Base-by-base conservation (phyloP, 108 stramenopile species). In the Cylindrotheca closterium region DNA sequence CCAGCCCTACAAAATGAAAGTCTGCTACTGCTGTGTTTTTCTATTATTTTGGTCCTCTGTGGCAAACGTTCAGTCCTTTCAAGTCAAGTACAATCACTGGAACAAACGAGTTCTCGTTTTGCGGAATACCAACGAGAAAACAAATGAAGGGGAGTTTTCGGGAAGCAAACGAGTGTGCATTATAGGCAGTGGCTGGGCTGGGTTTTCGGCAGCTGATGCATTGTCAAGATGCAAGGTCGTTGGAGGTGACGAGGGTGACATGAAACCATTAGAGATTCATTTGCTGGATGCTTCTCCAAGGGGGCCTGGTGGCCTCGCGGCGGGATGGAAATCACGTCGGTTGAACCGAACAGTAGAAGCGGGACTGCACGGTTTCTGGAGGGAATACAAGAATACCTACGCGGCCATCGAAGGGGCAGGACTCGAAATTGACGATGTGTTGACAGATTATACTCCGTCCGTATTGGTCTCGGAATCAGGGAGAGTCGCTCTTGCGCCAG, bases 361-460 rank as follows among this genome's bases (percentile, higher is more conserved):
- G 28, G 91, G 91, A n/a, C 68, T 92, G 22, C 91, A 92, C 67
- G 91, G 91, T 15, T 92, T 92, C 58, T 92, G 91, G 91, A 63
- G 91, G 52, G 91, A 89, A 71, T 92, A 92, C 55, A 55, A 60
- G n/a, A 92, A 92, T 54, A 89, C 88, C 8, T 87, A 87, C 70
- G 79, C 79, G n/a, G 71, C 74, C 18, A 85, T 92, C 58, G 74
- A 74, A 54, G 30, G 63, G 3, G 87, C 87, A 50, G 91, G 88
- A 28, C 57, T 92, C 2, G 51, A 82, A 27, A 30, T 89, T 1
- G 82, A 88, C 64, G 81, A 83, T 60, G 86, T 87, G 0, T 61
- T 92, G 71, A 78, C 85, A 10, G 73, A 68, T 22, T 92, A 66
- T 51, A 79, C 82, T 18, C 91, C 91, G 2, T 87, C 85, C 19